Percentiles rank a stretch among this genome's conserved stretches.
Conservation (phyloP, 805 yeast species). For the Lachancea sp. region DNA sequence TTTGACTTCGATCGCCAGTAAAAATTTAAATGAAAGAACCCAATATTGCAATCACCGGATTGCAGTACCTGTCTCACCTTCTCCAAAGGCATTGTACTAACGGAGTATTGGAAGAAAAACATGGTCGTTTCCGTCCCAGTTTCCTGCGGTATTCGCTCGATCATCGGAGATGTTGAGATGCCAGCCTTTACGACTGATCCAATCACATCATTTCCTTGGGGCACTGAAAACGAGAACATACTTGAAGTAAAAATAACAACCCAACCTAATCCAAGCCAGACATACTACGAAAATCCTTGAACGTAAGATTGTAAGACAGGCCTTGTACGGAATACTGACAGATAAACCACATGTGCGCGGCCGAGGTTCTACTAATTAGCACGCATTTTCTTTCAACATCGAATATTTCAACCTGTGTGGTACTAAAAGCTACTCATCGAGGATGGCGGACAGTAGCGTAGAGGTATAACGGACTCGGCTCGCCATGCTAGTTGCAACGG, state of each 20-base stretch:
- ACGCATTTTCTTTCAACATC: too few species aligned
- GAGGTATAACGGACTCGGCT: too few species aligned
- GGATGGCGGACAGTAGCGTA: too few species aligned
- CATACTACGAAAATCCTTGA: too few species aligned
- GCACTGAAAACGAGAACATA: slow-evolving; percentile 1
- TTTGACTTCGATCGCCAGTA: not conserved
- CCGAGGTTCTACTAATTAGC: too few species aligned
- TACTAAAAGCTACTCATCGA: too few species aligned
- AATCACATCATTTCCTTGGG: slow-evolving; percentile 1
- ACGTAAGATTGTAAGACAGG: too few species aligned
- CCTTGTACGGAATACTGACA: too few species aligned
- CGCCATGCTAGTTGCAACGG: too few species aligned
- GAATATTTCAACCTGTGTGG: too few species aligned
- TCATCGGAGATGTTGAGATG: not conserved
- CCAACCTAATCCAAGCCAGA: too few species aligned
- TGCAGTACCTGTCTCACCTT: slow-evolving; percentile 42
- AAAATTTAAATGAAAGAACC: slow-evolving; percentile 14
- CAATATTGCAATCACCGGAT: slow-evolving; percentile 51
- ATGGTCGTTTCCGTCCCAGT: not conserved
- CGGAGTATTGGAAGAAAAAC: slow-evolving; percentile 52
- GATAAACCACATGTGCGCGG: too few species aligned
- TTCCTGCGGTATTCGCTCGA: slow-evolving; percentile 2
- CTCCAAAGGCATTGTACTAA: slow-evolving; percentile 40
- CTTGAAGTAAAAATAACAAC: not conserved
- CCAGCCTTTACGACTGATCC: not conserved